These are phyloP conservation scores for Phytophthora cactorum DNA, from an alignment of 352 stramenopile genomes.

Conservation along the genomic window DNA sequence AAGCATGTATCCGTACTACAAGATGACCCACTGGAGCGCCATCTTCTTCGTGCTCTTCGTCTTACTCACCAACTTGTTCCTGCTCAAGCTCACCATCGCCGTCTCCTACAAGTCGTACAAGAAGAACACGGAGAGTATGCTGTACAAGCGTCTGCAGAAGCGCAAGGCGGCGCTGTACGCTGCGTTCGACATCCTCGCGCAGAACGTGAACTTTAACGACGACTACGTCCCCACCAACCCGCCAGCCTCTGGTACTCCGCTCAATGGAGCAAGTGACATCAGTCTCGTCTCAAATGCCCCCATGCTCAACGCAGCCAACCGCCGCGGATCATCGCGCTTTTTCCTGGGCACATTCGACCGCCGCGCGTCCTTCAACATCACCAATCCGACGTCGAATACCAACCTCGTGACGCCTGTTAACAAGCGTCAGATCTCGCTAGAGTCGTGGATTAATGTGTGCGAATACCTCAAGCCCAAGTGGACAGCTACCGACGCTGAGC, in stretches of 20 bases:
- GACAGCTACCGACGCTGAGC: constrained; percentile 69
- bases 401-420: constrained; percentile 53
- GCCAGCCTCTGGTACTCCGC: constrained; percentile 4
- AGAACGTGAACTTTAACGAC: constrained; percentile 63
- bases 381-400: constrained; percentile 27
- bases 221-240: constrained; percentile 18
- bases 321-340: constrained; percentile 70
- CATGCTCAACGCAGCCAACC: constrained; percentile 46
- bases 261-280: constrained; percentile 31
- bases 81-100: constrained; percentile 86
- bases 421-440: constrained; percentile 64
- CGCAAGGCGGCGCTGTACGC: constrained; percentile 79
- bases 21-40: constrained; percentile 78
- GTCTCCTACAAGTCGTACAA: constrained; percentile 89
- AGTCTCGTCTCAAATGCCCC: constrained; percentile 34
- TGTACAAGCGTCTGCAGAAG: constrained; percentile 88
- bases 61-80: constrained; percentile 79
- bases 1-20: constrained; percentile 86
- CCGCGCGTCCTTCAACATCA: constrained; percentile 51
- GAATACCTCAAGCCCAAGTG: constrained; percentile 80
- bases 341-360: constrained; percentile 52
- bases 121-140: constrained; percentile 84
- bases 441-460: constrained; percentile 76
- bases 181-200: constrained; percentile 77
- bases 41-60: constrained; percentile 86